A percentile compares a stretch with the other conserved stretches of the same genome.
Conservation (phyloP, 345 rosid genomes). For the Hibiscus tridactylites region DNA sequence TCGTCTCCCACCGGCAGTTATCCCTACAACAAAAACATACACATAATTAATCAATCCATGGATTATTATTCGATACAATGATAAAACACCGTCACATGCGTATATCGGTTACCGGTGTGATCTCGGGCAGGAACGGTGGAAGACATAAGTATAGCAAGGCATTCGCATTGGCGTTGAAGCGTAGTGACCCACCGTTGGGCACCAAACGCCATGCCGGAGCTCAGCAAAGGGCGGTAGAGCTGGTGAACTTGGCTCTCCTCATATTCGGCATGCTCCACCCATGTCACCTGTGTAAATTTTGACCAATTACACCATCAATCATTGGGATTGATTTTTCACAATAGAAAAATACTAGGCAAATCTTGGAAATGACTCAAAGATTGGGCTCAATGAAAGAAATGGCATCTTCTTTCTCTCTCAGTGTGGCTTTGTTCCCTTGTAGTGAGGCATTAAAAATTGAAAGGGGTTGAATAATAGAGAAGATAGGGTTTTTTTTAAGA, state of each 20-base stretch:
- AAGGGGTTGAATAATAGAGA: not conserved
- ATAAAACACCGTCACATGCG: not conserved
- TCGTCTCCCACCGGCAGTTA: slow-evolving; percentile 56
- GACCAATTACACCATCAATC: not conserved
- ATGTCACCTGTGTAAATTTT: slow-evolving; percentile 55
- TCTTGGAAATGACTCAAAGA: slow-evolving; percentile 23
- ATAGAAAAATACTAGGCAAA: slow-evolving; percentile 15
- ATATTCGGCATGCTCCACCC: slow-evolving; percentile 96
- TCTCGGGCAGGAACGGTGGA: slow-evolving; percentile 45
- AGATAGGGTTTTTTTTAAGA: slow-evolving; percentile 17
- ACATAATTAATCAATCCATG: no score
- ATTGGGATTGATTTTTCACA: not conserved
- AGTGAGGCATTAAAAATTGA: not conserved
- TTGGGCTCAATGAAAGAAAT: slow-evolving; percentile 32
- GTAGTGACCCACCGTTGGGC: slow-evolving; percentile 91
- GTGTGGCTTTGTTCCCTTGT: not conserved
- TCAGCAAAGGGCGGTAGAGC: slow-evolving; percentile 53
- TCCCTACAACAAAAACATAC: slow-evolving; percentile 19
- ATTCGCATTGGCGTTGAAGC: slow-evolving; percentile 88
- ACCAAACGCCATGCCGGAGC: slow-evolving; percentile 81
- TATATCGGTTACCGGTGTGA: slow-evolving; percentile 35
- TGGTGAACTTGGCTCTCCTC: slow-evolving; percentile 68
- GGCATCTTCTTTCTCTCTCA: slow-evolving; percentile 3
- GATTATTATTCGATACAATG: not conserved
- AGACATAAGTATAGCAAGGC: slow-evolving; percentile 89